These are phyloP conservation scores for Penicillium sp. DNA, from an alignment of 2,329 filamentous ascomycete species.

Conservation along the genomic window DNA sequence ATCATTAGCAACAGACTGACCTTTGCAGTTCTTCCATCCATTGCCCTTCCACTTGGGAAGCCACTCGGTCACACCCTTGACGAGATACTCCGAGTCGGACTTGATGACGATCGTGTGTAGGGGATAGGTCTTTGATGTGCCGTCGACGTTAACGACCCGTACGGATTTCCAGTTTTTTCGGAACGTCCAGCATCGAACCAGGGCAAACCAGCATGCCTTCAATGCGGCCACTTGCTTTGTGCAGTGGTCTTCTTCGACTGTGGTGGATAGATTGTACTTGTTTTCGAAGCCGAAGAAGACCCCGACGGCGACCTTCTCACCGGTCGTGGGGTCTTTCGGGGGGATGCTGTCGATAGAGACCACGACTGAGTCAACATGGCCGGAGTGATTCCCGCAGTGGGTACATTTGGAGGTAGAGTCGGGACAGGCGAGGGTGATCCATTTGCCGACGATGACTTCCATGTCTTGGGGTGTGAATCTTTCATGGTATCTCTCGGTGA, in stretches of 20 bases:
- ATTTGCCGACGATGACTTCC: background rate
- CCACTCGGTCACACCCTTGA: conserved; percentile 36
- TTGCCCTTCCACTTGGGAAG: conserved; percentile 37
- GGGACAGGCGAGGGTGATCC: background rate
- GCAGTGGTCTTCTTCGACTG: background rate
- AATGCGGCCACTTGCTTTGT: background rate
- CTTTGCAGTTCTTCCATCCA: conserved; percentile 30
- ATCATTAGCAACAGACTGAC: conserved; percentile 27
- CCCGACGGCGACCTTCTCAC: background rate
- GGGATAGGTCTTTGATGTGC: background rate
- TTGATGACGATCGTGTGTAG: conserved; percentile 29
- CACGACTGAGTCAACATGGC: background rate
- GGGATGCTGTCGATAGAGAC: background rate
- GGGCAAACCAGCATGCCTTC: background rate
- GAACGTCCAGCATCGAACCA: background rate
- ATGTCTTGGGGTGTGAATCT: background rate
- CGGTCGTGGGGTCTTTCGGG: background rate
- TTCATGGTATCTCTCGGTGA: background rate
- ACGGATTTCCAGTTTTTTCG: background rate
- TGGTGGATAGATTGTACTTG: background rate
- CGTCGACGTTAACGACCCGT: background rate
- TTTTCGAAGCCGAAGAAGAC: background rate
- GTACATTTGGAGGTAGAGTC: background rate
- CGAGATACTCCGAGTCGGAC: conserved; percentile 41
- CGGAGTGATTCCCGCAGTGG: background rate